Conservation (phyloP, 2,329 filamentous ascomycete genomes). For the Colletotrichum theobromicola region DNA sequence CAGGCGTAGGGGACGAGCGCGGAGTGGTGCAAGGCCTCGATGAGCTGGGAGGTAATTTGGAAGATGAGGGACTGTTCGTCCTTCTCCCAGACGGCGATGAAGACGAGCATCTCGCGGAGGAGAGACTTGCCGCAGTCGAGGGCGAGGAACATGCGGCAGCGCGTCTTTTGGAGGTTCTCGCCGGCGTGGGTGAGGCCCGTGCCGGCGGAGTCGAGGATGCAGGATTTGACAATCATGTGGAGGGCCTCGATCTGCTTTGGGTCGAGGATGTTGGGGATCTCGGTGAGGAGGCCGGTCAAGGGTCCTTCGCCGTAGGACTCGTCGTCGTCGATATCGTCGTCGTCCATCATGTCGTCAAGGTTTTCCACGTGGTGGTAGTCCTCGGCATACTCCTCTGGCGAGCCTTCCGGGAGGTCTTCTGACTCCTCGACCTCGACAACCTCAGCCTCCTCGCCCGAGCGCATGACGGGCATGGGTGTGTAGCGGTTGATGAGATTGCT, state of each 20-base stretch:
- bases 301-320: conserved; percentile 82
- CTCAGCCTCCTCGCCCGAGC: conserved; percentile 47
- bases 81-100: conserved; percentile 96
- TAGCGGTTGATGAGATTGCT: conserved; percentile 64
- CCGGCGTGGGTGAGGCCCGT: conserved; percentile 70
- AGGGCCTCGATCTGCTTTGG: conserved; percentile 95
- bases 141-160: conserved; percentile 88
- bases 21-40: conserved; percentile 89
- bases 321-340: conserved; percentile 75
- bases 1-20: conserved; percentile 91
- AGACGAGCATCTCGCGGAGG: conserved; percentile 88
- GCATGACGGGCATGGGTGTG: conserved; percentile 35
- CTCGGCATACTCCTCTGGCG: conserved; percentile 26
- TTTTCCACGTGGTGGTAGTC: conserved; percentile 39
- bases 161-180: conserved; percentile 87
- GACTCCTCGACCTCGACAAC: conserved; percentile 56
- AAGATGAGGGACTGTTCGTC: conserved; percentile 94
- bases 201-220: conserved; percentile 83
- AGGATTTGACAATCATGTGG: conserved; percentile 97
- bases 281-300: conserved; percentile 83
- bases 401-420: conserved; percentile 49
- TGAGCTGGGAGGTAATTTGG: conserved; percentile 94
- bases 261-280: conserved; percentile 92
- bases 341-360: conserved; percentile 60
- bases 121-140: conserved; percentile 91